Percentiles rank a stretch among this genome's conserved stretches.
Conservation (phyloP, 495 filamentous ascomycete species). For the Staphylotrichum tortipilum region DNA sequence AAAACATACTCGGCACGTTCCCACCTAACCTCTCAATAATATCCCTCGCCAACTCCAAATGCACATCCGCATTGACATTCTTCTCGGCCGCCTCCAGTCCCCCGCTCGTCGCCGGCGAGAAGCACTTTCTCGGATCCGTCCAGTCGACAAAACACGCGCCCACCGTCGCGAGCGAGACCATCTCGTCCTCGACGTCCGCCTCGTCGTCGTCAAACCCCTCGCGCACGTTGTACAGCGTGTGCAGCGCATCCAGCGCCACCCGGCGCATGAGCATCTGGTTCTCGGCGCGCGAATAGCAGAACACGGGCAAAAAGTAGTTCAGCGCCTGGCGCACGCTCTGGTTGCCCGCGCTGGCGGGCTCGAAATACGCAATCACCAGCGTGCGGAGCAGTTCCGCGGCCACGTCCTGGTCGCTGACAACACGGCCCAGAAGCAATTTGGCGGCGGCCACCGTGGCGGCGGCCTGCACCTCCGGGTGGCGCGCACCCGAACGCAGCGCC, state of each 20-base stretch:
- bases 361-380: conserved; percentile 79
- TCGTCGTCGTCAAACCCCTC: conserved; percentile 69
- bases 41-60: conserved; percentile 55
- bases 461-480: conserved; percentile 65
- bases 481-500: conserved; percentile 60
- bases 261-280: conserved; percentile 73
- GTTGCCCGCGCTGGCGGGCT: conserved; percentile 74
- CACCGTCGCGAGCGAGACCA: conserved; percentile 66
- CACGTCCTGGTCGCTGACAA: conserved; percentile 47
- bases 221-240: conserved; percentile 54
- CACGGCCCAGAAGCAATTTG: conserved; percentile 75
- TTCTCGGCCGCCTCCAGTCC: conserved; percentile 45
- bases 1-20: conserved; percentile 55
- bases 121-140: conserved; percentile 87
- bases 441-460: conserved; percentile 73
- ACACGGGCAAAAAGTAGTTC: conserved; percentile 93
- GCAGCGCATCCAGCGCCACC: conserved; percentile 61
- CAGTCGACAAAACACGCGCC: conserved; percentile 81
- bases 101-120: conserved; percentile 49
- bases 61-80: conserved; percentile 55
- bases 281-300: conserved; percentile 70
- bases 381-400: conserved; percentile 67
- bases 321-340: conserved; percentile 82
- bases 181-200: conserved; percentile 69
- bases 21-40: conserved; percentile 50